These are phyloP conservation scores for Chimonanthus praecox DNA, from an alignment of 164 flowering plant genomes.

Conservation along the genomic window DNA sequence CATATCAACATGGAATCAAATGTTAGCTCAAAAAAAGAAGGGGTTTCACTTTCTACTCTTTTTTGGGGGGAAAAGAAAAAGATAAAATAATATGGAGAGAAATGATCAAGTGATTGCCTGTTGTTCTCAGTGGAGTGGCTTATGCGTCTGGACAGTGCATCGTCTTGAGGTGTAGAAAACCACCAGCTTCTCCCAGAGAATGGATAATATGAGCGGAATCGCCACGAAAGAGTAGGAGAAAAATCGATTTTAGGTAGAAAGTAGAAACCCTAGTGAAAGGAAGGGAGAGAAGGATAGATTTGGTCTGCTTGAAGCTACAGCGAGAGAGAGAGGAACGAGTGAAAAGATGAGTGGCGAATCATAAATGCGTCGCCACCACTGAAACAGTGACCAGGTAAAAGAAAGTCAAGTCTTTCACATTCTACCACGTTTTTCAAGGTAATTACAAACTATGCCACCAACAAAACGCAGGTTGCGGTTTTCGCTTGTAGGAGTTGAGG, in stretches of 20 bases:
- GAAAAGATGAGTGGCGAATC: background rate
- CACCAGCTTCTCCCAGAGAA: background rate
- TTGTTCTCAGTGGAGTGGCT: background rate
- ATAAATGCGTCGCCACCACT: background rate
- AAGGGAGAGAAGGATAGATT: background rate
- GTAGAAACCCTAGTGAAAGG: background rate
- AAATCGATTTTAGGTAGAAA: background rate
- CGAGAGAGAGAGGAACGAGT: background rate
- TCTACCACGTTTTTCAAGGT: background rate
- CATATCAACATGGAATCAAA: background rate
- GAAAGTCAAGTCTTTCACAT: background rate
- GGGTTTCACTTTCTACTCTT: background rate
- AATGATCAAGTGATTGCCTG: background rate
- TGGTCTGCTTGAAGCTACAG: background rate
- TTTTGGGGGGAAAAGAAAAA: background rate
- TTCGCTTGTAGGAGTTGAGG: background rate
- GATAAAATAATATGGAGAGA: background rate
- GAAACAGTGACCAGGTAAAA: background rate
- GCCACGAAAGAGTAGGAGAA: too few species aligned
- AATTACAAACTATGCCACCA: background rate
- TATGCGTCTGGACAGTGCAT: background rate
- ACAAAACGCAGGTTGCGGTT: background rate
- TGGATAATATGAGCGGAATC: background rate
- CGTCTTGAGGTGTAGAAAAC: background rate
- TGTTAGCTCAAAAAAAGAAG: background rate